Base-by-base conservation (phyloP, 176 grass and related monocot species). In the Bothriochloa decipiens region DNA sequence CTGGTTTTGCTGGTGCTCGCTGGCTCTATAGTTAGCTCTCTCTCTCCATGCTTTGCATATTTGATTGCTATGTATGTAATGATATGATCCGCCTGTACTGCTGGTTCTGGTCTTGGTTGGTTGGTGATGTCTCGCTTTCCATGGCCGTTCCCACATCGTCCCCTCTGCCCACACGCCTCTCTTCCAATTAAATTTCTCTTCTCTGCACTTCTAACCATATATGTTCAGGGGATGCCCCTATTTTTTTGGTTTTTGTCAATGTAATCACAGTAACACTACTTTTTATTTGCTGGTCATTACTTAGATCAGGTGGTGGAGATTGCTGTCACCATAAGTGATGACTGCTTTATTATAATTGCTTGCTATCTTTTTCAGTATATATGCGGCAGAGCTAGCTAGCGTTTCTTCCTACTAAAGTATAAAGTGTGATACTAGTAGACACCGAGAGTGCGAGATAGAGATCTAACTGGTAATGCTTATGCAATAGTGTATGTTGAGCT, bases 71-170 rank as follows among this genome's bases (percentile, higher is more conserved):
- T 15, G 0, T 49, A 20, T 22, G 50, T 8, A 20, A 53, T 57
- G 52, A 7, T 55, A 65, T 32, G 4, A 68, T 68, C 65, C 8
- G 39, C 37, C 20, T 41, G 36, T 7, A 2, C 40, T 42, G 40
- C 12, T 57, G 16, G 15, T 7, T 3, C 35, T 39, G 70, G 23
- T 61, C 23, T 11, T 65, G 62, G 25, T 29, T 29, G 62, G 62
- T 45, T 26, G 70, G 70, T 73, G 70, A 45, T 47, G 42, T 28
- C 15, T 73, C 70, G 70, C 70, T 73, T 47, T 73, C 70, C 70
- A 8, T 47, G 70, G 23, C 2, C 42, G 69, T 45, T 72, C 69
- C 69, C 69, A 45, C 69, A 72, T 41, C 68, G 55, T 58, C 55
- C 53, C 67, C 9, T 50, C 47, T 50, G 14, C 15, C 20, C 7